Base-by-base conservation (phyloP, 148 eudicot species). In the Rhododendron mucronatum region DNA sequence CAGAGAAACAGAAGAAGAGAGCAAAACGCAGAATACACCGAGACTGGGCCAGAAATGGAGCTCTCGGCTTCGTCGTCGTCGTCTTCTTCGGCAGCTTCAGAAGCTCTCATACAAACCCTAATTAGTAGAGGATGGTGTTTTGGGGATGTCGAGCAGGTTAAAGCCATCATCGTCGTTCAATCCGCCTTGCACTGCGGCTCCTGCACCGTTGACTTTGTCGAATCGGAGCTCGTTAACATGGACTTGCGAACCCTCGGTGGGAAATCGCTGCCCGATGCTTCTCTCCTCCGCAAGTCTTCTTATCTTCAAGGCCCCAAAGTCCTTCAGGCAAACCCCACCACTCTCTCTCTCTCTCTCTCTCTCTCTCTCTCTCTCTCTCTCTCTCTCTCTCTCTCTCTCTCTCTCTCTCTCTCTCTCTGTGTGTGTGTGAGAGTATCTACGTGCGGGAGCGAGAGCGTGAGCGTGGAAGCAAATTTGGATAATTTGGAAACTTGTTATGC, bases 201-300 rank as follows among this genome's bases (percentile, higher is more conserved):
- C 59, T 83, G 78, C 84, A 50, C 93, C 88, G 87, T 88, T 23
- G 92, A 88, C 35, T 82, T 85, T 37, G 65, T 95, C 39, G 94
- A 96, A 89, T 90, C 94, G n/a, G 96, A 95, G 88, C 94, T 96
- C 18, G 90, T 90, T 67, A 93, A 94, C 85, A 20, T 92, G 85
- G 98, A 96, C 83, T 90, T 94, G 78, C 90, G 93, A 44, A 88
- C 93, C 26, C 69, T 96, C 84, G 99, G 96, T 35, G 98, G 91
- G 0, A 96, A 92, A 78, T 92, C 94, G 8, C 87, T 96, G 20
- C 98, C 98, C 0, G 94, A 93, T 69, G 77, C 91, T 87, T 85
- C 94, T 87, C 61, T 88, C 39, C 91, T 90, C 18, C 93, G 95
- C 44, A 93, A 93, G 45, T 81, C 94, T 2, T 84, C 95, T 79